A percentile compares a stretch with the other conserved stretches of the same genome.
Conservation (phyloP, 2,329 filamentous ascomycete genomes). For the Didymella exigua region DNA sequence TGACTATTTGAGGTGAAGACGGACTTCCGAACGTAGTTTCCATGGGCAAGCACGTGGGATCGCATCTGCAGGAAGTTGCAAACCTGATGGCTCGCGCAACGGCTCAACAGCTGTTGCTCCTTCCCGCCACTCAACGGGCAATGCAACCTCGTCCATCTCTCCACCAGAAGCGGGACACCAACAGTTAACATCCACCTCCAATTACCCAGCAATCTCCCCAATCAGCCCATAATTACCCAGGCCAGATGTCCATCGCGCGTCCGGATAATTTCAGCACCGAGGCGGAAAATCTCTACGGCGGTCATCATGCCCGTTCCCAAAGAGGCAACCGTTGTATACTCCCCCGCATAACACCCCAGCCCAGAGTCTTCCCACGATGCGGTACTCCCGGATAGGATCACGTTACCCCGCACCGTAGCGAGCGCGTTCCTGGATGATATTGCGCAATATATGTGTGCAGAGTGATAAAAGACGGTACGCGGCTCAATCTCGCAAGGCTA, state of each 20-base stretch:
- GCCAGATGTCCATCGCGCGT: neutral
- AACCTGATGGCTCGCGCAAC: too few species aligned
- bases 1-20: too few species aligned
- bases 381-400: neutral
- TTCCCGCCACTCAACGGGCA: too few species aligned
- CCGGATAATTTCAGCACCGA: neutral
- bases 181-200: too few species aligned
- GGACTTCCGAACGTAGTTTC: too few species aligned
- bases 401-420: neutral
- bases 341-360: neutral
- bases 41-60: too few species aligned
- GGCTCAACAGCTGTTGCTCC: too few species aligned
- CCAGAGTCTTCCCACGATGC: neutral
- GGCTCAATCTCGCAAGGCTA: too few species aligned
- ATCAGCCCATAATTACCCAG: neutral
- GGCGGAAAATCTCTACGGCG: conserved; percentile 4
- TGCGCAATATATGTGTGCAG: neutral
- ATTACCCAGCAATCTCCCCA: too few species aligned
- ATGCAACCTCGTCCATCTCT: too few species aligned
- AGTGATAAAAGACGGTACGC: neutral
- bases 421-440: neutral
- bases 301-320: neutral
- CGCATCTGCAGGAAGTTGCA: too few species aligned
- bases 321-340: neutral
- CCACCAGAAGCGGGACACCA: too few species aligned